Base-by-base conservation (phyloP, 176 grass and related monocot genomes). In the Coix lacrymajobi region DNA sequence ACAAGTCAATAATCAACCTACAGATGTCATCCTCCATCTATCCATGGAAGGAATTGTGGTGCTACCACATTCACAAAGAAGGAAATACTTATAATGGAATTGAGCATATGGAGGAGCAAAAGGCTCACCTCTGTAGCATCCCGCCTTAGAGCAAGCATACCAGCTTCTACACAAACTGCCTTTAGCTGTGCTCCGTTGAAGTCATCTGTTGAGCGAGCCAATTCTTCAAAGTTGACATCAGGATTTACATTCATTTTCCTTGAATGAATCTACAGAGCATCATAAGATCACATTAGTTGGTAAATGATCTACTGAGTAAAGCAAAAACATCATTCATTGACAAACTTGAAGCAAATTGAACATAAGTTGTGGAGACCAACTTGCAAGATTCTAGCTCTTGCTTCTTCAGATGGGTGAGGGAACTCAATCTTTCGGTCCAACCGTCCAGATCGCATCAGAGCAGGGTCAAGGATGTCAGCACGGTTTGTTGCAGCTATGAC, bases 181-280 rank as follows among this genome's bases (percentile, higher is more conserved):
- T 98, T 98, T 37, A 98, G 79, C 70, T 98, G 92, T 2, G 96
- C 96, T 38, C 95, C 92, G 28, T 98, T 93, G 54, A 93, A 98
- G 83, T 92, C 95, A 32, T 97, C 92, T 30, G 95, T 97, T 60
- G 88, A 94, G 19, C 95, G 86, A 37, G 95, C 88, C 81, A 97
- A 81, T 90, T 94, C 95, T 83, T 97, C 95, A 87, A 97, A 97
- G 71, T 97, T 97, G 43, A 97, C 95, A 84, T 97, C 95, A 5
- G 90, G 90, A 62, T 97, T 82, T 62, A 97, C 94, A 85, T 90
- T 97, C 94, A 97, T 97, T 82, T 92, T 97, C 52, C 92, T 94
- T 7, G 92, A 97, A 66, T 97, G 95, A 28, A 97, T 97, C 95
- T 97, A 52, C 49, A 95, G 26, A 39, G 1, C 28, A 71, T 36